Conservation (phyloP, 2,329 filamentous ascomycete genomes). For the Colletotrichum endophyticum region DNA sequence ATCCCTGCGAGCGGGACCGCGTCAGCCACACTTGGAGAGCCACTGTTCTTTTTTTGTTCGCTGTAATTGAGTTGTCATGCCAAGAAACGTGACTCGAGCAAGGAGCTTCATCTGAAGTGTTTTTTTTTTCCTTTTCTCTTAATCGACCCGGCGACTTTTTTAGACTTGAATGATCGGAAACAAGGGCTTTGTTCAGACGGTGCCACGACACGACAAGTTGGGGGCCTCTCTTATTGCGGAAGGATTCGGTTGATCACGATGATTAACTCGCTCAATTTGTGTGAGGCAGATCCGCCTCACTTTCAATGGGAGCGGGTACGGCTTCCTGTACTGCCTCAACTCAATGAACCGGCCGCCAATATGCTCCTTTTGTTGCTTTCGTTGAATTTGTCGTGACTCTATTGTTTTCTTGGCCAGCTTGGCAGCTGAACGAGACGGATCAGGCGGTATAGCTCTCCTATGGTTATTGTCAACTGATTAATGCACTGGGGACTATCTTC, state of each 20-base stretch:
- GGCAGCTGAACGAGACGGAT: neutral
- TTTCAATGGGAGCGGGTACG: neutral
- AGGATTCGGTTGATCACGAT: accelerated
- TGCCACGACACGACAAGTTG: neutral
- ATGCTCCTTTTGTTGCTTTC: accelerated
- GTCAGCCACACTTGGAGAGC: neutral
- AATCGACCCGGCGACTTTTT: neutral
- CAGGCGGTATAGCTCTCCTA: neutral
- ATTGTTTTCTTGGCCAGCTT: neutral
- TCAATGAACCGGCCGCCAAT: accelerated
- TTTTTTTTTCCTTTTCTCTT: neutral
- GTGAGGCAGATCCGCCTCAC: neutral
- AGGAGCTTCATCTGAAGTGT: neutral
- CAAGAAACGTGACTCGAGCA: neutral
- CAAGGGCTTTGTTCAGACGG: neutral
- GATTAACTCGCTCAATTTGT: neutral
- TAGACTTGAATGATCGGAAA: neutral
- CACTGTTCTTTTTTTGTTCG: neutral
- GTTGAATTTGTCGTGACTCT: neutral
- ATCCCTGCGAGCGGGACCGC: neutral
- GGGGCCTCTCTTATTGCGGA: neutral
- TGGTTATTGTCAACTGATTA: neutral
- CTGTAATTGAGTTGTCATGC: neutral
- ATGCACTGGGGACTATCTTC: neutral
- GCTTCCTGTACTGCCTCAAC: neutral